phyloP scores from a whole-genome alignment of 306 rosid genomes.

The Vicia villosa region DNA sequence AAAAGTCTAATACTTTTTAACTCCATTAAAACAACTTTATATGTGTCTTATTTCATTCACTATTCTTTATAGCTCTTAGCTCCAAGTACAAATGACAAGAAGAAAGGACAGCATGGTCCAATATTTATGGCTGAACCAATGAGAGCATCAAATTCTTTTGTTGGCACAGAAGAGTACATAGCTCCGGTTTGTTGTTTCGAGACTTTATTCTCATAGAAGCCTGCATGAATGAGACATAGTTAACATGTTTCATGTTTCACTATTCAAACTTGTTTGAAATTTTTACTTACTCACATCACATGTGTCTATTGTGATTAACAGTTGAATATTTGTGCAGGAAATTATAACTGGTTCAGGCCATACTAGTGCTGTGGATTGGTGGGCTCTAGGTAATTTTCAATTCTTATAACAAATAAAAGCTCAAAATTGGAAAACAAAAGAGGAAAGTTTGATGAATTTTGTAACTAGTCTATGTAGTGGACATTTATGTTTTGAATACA shows the following conservation, averaged over 20 bases:
- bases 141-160: constrained; percentile 96
- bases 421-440: not conserved
- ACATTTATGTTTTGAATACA: not conserved
- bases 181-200: constrained; percentile 77
- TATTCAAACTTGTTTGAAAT: constrained; percentile 13
- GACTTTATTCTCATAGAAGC: constrained; percentile 8
- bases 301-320: constrained; percentile 21
- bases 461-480: not conserved
- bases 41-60: constrained; percentile 6
- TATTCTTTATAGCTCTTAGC: constrained; percentile 71
- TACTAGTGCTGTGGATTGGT: constrained; percentile 99
- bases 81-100: constrained; percentile 64
- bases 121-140: constrained; percentile 93
- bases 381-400: constrained; percentile 86
- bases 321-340: constrained; percentile 65
- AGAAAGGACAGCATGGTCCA: constrained; percentile 65
- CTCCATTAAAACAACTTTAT: not conserved
- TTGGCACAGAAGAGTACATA: constrained; percentile 98
- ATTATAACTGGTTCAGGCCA: constrained; percentile 92
- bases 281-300: not conserved
- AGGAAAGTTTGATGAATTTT: not conserved
- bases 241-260: not conserved
- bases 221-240: constrained; percentile 13
- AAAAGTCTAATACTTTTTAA: not conserved
- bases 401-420: constrained; percentile 5